Evolutionary conservation across 495 filamentous ascomycete genomes (phyloP).

Genomic region (Xylaria grammica): DNA sequence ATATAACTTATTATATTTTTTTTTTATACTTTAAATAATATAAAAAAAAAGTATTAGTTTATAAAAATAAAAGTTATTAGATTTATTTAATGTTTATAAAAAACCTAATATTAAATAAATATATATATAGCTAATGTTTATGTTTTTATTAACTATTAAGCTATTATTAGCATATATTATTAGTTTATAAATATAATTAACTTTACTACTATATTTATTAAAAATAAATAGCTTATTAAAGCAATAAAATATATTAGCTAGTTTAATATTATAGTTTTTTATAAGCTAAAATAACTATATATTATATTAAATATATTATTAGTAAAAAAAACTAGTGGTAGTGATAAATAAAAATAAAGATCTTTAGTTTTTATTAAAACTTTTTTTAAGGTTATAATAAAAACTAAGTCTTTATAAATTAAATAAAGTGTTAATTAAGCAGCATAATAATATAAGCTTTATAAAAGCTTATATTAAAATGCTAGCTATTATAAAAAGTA

Average conservation of each 20-base stretch:
- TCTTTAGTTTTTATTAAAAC: too few species aligned
- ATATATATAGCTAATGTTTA: background rate
- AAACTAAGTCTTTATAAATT: too few species aligned
- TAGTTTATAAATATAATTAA: slow-evolving; percentile 21
- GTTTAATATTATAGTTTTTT: slow-evolving; percentile 20
- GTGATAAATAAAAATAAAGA: too few species aligned
- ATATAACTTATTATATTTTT: background rate
- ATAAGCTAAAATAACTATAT: background rate
- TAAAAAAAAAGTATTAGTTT: background rate
- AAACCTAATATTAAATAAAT: background rate
- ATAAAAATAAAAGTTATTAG: background rate
- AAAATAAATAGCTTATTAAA: slow-evolving; percentile 23
- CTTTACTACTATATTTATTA: slow-evolving; percentile 17
- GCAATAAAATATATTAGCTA: slow-evolving; percentile 24
- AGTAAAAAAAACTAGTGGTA: too few species aligned
- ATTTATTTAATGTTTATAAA: background rate
- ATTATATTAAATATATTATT: slow-evolving; percentile 9
- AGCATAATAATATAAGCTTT: too few species aligned
- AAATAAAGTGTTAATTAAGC: too few species aligned
- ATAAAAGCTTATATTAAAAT: too few species aligned
- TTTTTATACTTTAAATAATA: background rate
- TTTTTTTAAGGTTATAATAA: too few species aligned
- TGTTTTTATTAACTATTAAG: background rate
- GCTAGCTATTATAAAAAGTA: too few species aligned
- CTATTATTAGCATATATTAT: too few species aligned